phyloP scores from a whole-genome alignment of 441 rosid genomes.

The Gossypium lobatum region DNA sequence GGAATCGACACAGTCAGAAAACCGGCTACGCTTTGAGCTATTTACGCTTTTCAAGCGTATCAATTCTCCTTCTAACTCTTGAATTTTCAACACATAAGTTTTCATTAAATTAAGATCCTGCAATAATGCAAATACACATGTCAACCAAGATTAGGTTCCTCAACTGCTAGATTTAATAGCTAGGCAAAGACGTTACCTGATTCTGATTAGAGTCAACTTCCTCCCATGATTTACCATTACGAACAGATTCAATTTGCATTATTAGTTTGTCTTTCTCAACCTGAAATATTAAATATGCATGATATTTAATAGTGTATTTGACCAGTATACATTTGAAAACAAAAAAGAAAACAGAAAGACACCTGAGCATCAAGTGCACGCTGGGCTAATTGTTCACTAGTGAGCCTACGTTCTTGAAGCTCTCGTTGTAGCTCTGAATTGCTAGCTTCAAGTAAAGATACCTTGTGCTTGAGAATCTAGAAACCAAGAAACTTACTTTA shows the following conservation, averaged over 20 bases:
- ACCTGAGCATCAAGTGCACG: constrained; percentile 88
- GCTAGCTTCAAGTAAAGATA: constrained; percentile 83
- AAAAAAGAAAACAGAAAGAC: constrained; percentile 18
- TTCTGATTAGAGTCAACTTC: constrained; percentile 57
- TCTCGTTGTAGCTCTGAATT: constrained; percentile 69
- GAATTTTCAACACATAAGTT: constrained; percentile 72
- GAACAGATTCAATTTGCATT: constrained; percentile 73
- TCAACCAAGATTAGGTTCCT: constrained; percentile 12
- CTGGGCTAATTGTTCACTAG: constrained; percentile 70
- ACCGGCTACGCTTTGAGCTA: constrained; percentile 34
- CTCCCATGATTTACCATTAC: constrained; percentile 87
- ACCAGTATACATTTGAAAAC: neutral
- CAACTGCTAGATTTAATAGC: constrained; percentile 5
- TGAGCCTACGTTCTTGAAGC: constrained; percentile 61
- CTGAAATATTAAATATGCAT: constrained; percentile 32
- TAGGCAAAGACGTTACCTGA: constrained; percentile 39
- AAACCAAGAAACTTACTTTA: constrained; percentile 10
- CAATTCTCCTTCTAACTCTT: constrained; percentile 86
- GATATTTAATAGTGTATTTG: constrained; percentile 4
- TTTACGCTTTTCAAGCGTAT: constrained; percentile 44
- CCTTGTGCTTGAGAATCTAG: constrained; percentile 81
- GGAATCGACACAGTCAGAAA: constrained; percentile 42
- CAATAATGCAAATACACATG: constrained; percentile 15
- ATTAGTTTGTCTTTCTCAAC: constrained; percentile 83
- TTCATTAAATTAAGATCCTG: constrained; percentile 75